These are phyloP conservation scores for Ganoderma boninense DNA, from an alignment of 1,284 basidiomycete species.

Conservation along the genomic window DNA sequence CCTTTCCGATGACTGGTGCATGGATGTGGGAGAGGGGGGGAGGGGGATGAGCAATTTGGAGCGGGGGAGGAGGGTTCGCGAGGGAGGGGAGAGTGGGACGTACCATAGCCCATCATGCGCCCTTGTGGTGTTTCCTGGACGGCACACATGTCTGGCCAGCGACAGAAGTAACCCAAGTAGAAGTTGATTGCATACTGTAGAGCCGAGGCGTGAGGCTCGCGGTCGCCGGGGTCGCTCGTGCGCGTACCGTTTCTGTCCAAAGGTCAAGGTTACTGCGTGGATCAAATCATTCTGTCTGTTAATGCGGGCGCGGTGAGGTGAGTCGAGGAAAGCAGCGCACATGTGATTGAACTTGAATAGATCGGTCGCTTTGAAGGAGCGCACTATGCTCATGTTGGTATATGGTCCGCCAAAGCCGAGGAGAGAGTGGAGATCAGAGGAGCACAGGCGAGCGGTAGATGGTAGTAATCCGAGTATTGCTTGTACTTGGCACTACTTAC, in stretches of 20 bases:
- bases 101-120: conserved; percentile 88
- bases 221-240: background rate
- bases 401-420: background rate
- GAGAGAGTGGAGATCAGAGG: background rate
- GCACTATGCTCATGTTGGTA: conserved; percentile 75
- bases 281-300: background rate
- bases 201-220: background rate
- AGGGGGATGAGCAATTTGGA: background rate
- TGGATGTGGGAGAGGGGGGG: background rate
- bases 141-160: conserved; percentile 91
- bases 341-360: conserved; percentile 93
- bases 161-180: conserved; percentile 86
- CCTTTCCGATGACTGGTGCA: conserved; percentile 81
- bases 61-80: background rate
- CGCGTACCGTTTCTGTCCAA: conserved; percentile 90
- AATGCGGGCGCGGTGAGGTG: background rate
- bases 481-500: too few species aligned
- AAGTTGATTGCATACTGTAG: conserved; percentile 84
- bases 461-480: background rate
- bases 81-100: conserved; percentile 36
- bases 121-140: conserved; percentile 82
- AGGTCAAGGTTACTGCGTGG: conserved; percentile 83
- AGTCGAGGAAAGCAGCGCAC: conserved; percentile 49
- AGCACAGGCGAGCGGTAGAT: background rate
- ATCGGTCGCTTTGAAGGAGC: conserved; percentile 87